These are phyloP conservation scores for Trichoderma polysporum DNA, from an alignment of 2,329 filamentous ascomycete genomes.

Conservation along the genomic window DNA sequence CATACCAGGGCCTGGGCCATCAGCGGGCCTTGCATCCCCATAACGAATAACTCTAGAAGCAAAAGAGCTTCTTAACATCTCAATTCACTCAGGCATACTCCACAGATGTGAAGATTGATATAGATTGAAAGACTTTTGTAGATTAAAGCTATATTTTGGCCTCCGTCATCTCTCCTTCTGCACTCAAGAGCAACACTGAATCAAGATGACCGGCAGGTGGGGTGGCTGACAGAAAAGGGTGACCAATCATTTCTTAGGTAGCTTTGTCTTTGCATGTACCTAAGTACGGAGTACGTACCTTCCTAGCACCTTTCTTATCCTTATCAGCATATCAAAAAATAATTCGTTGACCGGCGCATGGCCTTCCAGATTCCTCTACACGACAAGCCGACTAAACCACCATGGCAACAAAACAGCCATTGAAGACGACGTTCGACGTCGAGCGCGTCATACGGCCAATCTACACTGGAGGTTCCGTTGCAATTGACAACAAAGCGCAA, in stretches of 20 bases:
- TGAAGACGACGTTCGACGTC: slow-evolving; percentile 88
- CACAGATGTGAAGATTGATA: background rate
- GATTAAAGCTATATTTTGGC: background rate
- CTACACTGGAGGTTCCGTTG: slow-evolving; percentile 86
- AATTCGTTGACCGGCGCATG: slow-evolving; percentile 17
- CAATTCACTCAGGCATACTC: slow-evolving; percentile 7
- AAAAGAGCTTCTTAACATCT: background rate
- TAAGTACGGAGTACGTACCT: too few species aligned
- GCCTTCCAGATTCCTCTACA: background rate
- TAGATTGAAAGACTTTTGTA: background rate
- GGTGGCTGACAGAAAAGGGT: background rate
- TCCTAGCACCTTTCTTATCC: background rate
- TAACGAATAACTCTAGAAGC: slow-evolving; percentile 31
- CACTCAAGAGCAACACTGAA: background rate
- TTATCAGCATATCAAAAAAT: slow-evolving; percentile 19
- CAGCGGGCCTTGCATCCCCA: slow-evolving; percentile 57
- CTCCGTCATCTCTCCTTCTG: background rate
- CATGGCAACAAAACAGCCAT: slow-evolving; percentile 61
- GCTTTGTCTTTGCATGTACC: background rate
- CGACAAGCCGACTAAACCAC: slow-evolving; percentile 9
- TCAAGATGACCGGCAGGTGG: background rate
- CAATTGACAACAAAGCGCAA: slow-evolving; percentile 76
- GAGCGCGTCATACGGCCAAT: slow-evolving; percentile 84
- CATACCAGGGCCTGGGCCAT: slow-evolving; percentile 58
- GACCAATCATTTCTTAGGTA: background rate